Conservation (phyloP, 495 filamentous ascomycete species). For the Neurospora pannonica region DNA sequence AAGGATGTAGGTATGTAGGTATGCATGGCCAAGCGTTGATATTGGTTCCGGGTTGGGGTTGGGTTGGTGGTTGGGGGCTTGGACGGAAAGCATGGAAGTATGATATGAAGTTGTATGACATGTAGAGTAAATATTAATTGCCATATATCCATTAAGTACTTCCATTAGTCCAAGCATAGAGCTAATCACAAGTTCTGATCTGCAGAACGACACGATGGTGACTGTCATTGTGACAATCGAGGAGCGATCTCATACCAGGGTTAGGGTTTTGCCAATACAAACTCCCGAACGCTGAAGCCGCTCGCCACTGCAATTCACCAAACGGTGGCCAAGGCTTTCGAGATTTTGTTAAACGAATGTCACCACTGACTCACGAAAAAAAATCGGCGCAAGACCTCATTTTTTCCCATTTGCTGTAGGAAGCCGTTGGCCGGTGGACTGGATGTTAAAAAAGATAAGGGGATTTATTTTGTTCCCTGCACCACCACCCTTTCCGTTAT, state of each 20-base stretch:
- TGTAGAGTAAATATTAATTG: background rate
- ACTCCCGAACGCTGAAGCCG: background rate
- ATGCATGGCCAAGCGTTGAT: constrained; percentile 1
- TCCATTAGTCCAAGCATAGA: background rate
- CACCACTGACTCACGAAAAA: background rate
- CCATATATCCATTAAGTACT: background rate
- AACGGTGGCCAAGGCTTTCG: background rate
- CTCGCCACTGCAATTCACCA: background rate
- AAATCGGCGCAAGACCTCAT: background rate
- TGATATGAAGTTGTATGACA: background rate
- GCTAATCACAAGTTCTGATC: background rate
- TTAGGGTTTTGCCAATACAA: background rate
- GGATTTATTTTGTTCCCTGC: background rate
- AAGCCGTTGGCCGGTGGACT: background rate
- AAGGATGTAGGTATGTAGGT: background rate
- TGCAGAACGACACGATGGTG: background rate
- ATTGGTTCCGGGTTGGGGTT: background rate
- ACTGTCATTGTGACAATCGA: background rate
- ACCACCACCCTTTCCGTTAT: background rate
- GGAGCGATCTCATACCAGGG: background rate
- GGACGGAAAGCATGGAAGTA: background rate
- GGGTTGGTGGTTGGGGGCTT: background rate
- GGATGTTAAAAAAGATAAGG: background rate
- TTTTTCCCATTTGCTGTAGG: background rate
- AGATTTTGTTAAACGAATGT: background rate